These are phyloP conservation scores for Leishmania tropica DNA, from an alignment of 208 protist species.

Conservation along the genomic window DNA sequence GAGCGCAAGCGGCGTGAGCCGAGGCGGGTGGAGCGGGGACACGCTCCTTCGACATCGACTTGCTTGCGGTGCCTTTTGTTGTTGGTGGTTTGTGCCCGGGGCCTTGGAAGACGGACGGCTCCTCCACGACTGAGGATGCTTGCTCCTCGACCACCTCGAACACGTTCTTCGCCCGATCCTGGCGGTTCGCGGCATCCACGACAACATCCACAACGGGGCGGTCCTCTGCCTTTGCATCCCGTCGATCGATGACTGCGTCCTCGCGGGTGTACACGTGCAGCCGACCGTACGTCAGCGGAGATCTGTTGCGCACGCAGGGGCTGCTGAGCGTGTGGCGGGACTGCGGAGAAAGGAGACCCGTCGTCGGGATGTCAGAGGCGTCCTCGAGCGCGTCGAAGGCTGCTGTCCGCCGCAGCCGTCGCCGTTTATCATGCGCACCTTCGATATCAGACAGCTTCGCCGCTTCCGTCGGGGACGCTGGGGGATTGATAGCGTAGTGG, in stretches of 20 bases:
- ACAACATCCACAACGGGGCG: constrained; percentile 34
- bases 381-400: constrained; percentile 21
- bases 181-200: constrained; percentile 8
- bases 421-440: not conserved
- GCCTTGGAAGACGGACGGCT: constrained; percentile 24
- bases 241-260: constrained; percentile 14
- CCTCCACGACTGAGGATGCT: not conserved
- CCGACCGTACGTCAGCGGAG: constrained; percentile 19
- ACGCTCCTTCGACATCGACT: not conserved
- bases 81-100: not conserved
- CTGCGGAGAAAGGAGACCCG: not conserved
- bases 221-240: constrained; percentile 22
- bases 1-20: not conserved
- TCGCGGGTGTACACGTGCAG: constrained; percentile 24
- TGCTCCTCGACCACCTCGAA: constrained; percentile 29
- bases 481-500: constrained; percentile 32
- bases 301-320: not conserved
- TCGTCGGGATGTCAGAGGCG: constrained; percentile 20
- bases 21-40: constrained; percentile 1
- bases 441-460: not conserved
- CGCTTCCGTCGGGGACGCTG: constrained; percentile 2
- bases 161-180: constrained; percentile 22
- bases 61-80: too few relatives aligned
- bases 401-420: constrained; percentile 5
- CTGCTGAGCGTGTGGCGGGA: not conserved